A percentile compares a stretch with the other conserved stretches of the same genome.
Evolutionary conservation across 192 early-diverging fungal genomes (phyloP).

Genomic region (Coemansia sp.): DNA sequence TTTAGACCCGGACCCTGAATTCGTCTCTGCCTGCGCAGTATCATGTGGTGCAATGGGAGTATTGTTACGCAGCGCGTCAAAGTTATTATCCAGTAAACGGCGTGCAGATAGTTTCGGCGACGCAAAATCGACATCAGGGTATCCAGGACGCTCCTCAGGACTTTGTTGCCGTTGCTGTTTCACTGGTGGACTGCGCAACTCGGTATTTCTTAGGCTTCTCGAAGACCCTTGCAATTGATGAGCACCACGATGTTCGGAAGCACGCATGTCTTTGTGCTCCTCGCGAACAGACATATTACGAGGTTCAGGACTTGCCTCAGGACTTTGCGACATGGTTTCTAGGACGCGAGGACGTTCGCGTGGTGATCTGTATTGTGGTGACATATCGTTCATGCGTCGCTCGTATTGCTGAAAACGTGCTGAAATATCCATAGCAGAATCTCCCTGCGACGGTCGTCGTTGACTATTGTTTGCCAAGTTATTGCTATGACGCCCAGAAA

Average conservation of each 20-base stretch:
- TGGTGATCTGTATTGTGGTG: constrained; percentile 33
- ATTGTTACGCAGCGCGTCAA: constrained; percentile 25
- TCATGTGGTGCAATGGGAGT: not conserved
- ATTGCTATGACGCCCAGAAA: not conserved
- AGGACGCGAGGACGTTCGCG: constrained; percentile 28
- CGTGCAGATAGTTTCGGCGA: constrained; percentile 40
- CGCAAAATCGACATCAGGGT: constrained; percentile 6
- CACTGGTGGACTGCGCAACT: constrained; percentile 6
- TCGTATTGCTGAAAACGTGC: constrained; percentile 47
- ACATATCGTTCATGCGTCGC: constrained; percentile 17
- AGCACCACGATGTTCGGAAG: not conserved
- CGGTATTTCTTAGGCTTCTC: not conserved
- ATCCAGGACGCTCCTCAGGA: constrained; percentile 11
- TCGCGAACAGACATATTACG: not conserved
- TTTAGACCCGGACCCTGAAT: constrained; percentile 6
- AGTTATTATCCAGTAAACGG: constrained; percentile 21
- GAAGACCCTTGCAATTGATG: not conserved
- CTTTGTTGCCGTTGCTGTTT: constrained; percentile 4
- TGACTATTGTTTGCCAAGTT: constrained; percentile 8
- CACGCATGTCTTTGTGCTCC: not conserved
- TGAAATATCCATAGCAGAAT: constrained; percentile 32
- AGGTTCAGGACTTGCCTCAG: constrained; percentile 7
- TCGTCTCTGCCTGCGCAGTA: not conserved
- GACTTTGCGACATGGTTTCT: not conserved
- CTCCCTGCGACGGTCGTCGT: constrained; percentile 17